Conservation (phyloP, 2,329 filamentous ascomycete species). For the Colletotrichum salicis region DNA sequence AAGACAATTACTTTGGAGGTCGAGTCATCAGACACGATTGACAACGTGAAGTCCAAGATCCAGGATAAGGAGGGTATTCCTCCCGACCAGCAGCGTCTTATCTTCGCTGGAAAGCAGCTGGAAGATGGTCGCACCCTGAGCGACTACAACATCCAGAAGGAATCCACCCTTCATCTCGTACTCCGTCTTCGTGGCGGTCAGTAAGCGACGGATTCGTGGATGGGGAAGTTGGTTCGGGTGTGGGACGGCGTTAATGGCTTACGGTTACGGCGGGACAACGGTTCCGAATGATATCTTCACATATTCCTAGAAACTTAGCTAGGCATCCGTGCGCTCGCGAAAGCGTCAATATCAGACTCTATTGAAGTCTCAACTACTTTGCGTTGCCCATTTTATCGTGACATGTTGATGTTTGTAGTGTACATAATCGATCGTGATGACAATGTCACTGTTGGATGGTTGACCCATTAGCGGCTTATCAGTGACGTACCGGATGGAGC, state of each 20-base stretch:
- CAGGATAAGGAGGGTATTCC: constrained; percentile 98
- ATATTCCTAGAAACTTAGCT: constrained; percentile 25
- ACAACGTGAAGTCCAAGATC: constrained; percentile 97
- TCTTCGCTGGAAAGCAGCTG: constrained; percentile 95
- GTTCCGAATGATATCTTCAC: constrained; percentile 33
- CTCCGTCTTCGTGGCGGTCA: constrained; percentile 84
- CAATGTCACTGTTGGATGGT: neutral
- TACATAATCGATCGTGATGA: neutral
- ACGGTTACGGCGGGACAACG: constrained; percentile 41
- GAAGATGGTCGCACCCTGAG: constrained; percentile 91
- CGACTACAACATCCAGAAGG: constrained; percentile 92
- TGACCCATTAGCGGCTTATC: constrained; percentile 8
- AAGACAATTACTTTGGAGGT: constrained; percentile 96
- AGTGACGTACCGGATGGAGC: constrained; percentile 28
- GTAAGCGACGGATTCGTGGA: constrained; percentile 6
- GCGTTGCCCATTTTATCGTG: neutral
- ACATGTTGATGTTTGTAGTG: neutral
- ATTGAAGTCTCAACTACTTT: constrained; percentile 11
- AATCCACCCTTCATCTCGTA: constrained; percentile 79
- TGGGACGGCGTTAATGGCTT: constrained; percentile 30
- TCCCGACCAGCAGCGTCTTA: constrained; percentile 93
- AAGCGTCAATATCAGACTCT: constrained; percentile 35
- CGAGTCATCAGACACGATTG: constrained; percentile 89
- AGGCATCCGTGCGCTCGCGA: constrained; percentile 16
- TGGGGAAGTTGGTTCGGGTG: neutral